Evolutionary conservation across 140 eudicot genomes (phyloP).

Genomic region (Cichorium intybus): DNA sequence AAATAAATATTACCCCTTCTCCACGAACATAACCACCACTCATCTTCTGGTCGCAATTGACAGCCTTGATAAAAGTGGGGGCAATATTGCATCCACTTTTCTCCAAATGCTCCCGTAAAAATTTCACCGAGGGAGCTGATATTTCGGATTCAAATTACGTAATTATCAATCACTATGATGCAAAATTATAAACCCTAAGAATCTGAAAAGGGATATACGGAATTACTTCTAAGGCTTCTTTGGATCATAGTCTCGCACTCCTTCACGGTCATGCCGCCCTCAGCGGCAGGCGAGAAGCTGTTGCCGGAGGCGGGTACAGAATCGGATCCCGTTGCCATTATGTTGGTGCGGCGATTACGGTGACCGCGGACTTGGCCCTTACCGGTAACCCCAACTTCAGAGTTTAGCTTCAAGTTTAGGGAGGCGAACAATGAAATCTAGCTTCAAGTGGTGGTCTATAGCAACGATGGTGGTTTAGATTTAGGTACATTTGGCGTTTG

Average conservation of each 20-base stretch:
- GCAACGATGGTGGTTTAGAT: too few species aligned
- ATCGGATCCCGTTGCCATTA: slow-evolving; percentile 25
- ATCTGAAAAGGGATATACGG: background rate
- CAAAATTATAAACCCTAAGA: slow-evolving; percentile 17
- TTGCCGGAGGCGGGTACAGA: too few species aligned
- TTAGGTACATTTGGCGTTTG: too few species aligned
- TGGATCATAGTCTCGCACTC: slow-evolving; percentile 59
- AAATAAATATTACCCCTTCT: slow-evolving; percentile 52
- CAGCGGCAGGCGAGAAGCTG: too few species aligned
- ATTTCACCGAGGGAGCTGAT: too few species aligned
- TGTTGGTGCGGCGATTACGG: slow-evolving; percentile 5
- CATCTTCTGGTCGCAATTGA: slow-evolving; percentile 36
- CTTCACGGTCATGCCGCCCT: slow-evolving; percentile 39
- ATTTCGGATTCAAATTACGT: background rate
- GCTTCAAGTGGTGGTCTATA: too few species aligned
- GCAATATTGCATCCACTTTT: slow-evolving; percentile 69
- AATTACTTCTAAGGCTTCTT: slow-evolving; percentile 51
- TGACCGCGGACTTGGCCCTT: background rate
- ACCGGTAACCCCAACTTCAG: too few species aligned
- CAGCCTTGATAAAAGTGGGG: slow-evolving; percentile 60
- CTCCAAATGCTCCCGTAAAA: slow-evolving; percentile 68
- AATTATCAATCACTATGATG: background rate
- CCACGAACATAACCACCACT: slow-evolving; percentile 72
- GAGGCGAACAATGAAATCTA: too few species aligned
- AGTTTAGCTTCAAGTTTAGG: too few species aligned